A percentile compares a stretch with the other conserved stretches of the same genome.
Conservation (phyloP, 768 basidiomycete species). For the Scleroderma citrinum region DNA sequence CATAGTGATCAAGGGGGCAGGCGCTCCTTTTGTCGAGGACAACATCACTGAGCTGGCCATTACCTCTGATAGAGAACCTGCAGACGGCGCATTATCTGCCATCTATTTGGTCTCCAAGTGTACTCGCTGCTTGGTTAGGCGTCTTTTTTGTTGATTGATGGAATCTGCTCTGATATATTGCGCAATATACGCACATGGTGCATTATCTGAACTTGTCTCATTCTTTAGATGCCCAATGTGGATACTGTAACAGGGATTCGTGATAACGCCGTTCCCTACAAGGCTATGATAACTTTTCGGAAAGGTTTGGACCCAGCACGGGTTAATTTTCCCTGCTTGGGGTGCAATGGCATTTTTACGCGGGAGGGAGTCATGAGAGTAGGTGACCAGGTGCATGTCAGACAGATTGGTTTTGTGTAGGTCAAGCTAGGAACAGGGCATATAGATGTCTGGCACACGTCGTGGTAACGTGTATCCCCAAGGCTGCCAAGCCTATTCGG, state of each 20-base stretch:
- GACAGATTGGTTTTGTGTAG: conserved; percentile 33
- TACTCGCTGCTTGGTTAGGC: conserved; percentile 62
- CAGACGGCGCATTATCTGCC: conserved; percentile 11
- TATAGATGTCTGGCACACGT: no score
- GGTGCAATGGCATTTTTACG: conserved; percentile 54
- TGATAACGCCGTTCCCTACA: conserved; percentile 70
- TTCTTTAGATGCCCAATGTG: conserved; percentile 64
- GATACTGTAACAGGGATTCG: conserved; percentile 56
- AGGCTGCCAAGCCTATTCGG: no score
- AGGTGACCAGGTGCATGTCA: conserved; percentile 54
- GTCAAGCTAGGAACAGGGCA: not conserved
- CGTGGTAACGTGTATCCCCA: no score
- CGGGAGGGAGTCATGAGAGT: conserved; percentile 49
- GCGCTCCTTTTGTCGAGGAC: conserved; percentile 68
- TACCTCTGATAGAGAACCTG: conserved; percentile 29
- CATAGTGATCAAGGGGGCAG: conserved; percentile 59
- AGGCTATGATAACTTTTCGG: conserved; percentile 70
- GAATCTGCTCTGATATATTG: conserved; percentile 2
- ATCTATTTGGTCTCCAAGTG: conserved; percentile 65
- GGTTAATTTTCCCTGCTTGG: conserved; percentile 55
- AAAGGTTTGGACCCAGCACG: conserved; percentile 47
- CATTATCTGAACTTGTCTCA: conserved; percentile 2
- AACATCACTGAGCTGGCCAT: conserved; percentile 57
- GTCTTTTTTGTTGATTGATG: not conserved
- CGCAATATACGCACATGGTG: not conserved